phyloP scores from a whole-genome alignment of 768 basidiomycete species.

The Tubosaeta brunneosetosa region DNA sequence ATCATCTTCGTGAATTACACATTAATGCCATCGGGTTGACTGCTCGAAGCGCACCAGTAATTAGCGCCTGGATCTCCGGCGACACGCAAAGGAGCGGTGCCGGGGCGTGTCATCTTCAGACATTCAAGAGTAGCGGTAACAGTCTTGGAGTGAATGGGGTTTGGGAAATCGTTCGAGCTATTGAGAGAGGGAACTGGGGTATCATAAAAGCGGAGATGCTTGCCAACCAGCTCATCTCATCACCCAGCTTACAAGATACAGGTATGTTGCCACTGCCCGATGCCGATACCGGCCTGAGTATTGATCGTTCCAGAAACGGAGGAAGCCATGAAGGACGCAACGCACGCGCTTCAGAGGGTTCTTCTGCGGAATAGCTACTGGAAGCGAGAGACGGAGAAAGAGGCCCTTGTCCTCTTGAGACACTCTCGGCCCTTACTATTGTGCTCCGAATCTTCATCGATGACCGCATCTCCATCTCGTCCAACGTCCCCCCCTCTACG shows the following conservation, averaged over 20 bases:
- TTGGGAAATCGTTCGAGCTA: slow-evolving; percentile 42
- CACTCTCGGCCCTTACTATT: slow-evolving; percentile 48
- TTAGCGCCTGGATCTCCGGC: slow-evolving; percentile 50
- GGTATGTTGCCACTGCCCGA: slow-evolving; percentile 17
- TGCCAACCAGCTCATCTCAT: slow-evolving; percentile 35
- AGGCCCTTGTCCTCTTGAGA: slow-evolving; percentile 48
- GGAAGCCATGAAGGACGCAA: slow-evolving; percentile 33
- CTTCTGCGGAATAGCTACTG: slow-evolving; percentile 47
- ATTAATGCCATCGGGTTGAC: slow-evolving; percentile 48
- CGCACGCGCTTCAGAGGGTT: slow-evolving; percentile 32
- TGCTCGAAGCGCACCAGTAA: slow-evolving; percentile 35
- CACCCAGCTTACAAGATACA: background rate
- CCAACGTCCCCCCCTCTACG: slow-evolving; percentile 12
- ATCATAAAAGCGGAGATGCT: slow-evolving; percentile 48
- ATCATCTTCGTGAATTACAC: slow-evolving; percentile 47
- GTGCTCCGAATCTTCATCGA: slow-evolving; percentile 16
- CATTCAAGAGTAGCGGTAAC: slow-evolving; percentile 56
- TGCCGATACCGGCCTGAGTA: slow-evolving; percentile 1
- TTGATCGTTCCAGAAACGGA: slow-evolving; percentile 14
- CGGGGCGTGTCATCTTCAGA: slow-evolving; percentile 39
- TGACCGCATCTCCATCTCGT: slow-evolving; percentile 10
- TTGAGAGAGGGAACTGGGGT: slow-evolving; percentile 46
- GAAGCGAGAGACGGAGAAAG: slow-evolving; percentile 39
- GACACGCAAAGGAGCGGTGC: slow-evolving; percentile 3
- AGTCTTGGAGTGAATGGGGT: slow-evolving; percentile 45